Evolutionary conservation across 257 asterid genomes (phyloP).

Genomic region (Anisodus tanguticus): DNA sequence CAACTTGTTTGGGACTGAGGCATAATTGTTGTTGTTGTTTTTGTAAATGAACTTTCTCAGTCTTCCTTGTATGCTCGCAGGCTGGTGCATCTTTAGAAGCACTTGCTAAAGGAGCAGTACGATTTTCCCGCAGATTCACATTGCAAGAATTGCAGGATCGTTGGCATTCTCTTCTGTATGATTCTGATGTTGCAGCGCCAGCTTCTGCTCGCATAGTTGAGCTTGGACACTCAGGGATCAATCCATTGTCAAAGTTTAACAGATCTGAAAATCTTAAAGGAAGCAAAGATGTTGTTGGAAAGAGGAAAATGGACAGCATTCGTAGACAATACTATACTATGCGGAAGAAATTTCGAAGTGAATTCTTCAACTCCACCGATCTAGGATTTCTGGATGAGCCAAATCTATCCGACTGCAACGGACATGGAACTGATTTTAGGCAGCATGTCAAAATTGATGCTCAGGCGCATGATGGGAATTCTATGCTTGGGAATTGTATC

Average conservation of each 20-base stretch:
- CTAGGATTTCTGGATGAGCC: constrained; percentile 61
- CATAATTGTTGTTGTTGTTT: not conserved
- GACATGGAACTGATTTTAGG: constrained; percentile 55
- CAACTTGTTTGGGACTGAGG: not conserved
- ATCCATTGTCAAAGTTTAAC: constrained; percentile 55
- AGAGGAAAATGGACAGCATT: constrained; percentile 73
- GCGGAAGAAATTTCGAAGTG: constrained; percentile 76
- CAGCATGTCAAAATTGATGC: constrained; percentile 47
- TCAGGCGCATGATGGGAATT: constrained; percentile 49
- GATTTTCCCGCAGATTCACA: constrained; percentile 79
- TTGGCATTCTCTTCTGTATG: constrained; percentile 89
- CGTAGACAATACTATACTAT: constrained; percentile 73
- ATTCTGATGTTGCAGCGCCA: constrained; percentile 70
- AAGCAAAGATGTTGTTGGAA: constrained; percentile 52
- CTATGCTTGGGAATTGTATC: constrained; percentile 48
- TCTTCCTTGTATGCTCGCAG: constrained; percentile 40
- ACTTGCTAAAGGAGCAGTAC: constrained; percentile 92
- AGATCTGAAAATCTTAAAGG: constrained; percentile 55
- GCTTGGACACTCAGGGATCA: constrained; percentile 79
- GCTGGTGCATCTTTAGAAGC: constrained; percentile 93
- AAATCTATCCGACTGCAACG: constrained; percentile 52
- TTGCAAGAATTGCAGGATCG: constrained; percentile 71
- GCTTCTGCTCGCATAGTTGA: constrained; percentile 72
- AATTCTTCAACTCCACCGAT: constrained; percentile 57
- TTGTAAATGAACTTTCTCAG: constrained; percentile 14